Conservation (phyloP, 805 yeast genomes). For the Blastobotrys chiropterorum region DNA sequence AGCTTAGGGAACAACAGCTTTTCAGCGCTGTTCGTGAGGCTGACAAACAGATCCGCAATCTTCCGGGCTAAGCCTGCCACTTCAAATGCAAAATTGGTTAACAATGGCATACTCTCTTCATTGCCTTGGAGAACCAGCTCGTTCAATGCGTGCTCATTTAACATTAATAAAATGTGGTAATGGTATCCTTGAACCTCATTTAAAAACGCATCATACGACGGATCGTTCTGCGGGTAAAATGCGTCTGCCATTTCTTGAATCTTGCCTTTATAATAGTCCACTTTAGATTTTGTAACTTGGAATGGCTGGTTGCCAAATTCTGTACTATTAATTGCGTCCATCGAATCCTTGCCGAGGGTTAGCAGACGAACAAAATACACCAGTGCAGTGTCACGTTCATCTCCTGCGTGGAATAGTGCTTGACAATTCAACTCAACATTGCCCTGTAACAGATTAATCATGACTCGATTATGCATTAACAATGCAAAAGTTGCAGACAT, state of each 20-base stretch:
- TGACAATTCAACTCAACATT: background rate
- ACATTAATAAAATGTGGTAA: background rate
- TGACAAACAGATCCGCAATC: background rate
- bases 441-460: background rate
- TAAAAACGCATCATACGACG: background rate
- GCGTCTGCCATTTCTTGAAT: background rate
- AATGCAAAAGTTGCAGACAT: background rate
- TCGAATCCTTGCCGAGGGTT: background rate
- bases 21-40: background rate
- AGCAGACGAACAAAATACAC: background rate
- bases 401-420: background rate
- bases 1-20: background rate
- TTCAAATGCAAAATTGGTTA: background rate
- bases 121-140: background rate
- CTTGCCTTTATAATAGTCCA: background rate
- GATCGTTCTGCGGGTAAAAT: background rate
- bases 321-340: background rate
- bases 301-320: background rate
- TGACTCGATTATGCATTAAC: background rate
- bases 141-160: background rate
- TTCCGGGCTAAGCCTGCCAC: background rate
- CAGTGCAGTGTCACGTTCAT: background rate
- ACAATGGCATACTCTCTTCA: background rate
- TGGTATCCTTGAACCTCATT: background rate
- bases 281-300: background rate